A percentile compares a stretch with the other conserved stretches of the same genome.
phyloP scores from a whole-genome alignment of 345 rosid species.

The Rhizophora apiculata region DNA sequence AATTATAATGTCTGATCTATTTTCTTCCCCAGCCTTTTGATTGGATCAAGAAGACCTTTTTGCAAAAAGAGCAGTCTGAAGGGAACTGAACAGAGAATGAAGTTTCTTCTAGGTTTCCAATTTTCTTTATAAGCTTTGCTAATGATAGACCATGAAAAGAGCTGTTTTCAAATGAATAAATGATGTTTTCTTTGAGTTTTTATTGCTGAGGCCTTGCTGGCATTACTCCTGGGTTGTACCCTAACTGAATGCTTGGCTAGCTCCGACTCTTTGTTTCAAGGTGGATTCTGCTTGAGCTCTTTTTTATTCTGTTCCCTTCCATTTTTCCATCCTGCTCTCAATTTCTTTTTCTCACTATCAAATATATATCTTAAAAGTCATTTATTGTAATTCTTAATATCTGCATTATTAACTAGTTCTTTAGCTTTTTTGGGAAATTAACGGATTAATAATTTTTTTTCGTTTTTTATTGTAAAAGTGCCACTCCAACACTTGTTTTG shows the following conservation, averaged over 20 bases:
- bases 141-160: slow-evolving; percentile 13
- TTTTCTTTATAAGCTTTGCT: slow-evolving; percentile 15
- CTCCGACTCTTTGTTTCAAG: not conserved
- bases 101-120: slow-evolving; percentile 10
- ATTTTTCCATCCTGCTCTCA: too few species aligned
- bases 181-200: slow-evolving; percentile 12
- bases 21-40: slow-evolving; percentile 61
- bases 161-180: slow-evolving; percentile 23
- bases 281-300: too few species aligned
- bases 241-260: not conserved
- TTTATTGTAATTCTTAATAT: too few species aligned
- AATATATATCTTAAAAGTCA: too few species aligned
- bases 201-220: slow-evolving; percentile 19
- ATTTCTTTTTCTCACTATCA: too few species aligned
- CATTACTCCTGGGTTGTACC: not conserved
- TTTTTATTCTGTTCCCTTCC: too few species aligned
- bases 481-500: too few species aligned
- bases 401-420: too few species aligned
- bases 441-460: too few species aligned
- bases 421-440: too few species aligned
- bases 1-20: not conserved
- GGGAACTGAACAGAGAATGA: slow-evolving; percentile 34
- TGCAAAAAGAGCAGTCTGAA: slow-evolving; percentile 53
- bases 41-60: slow-evolving; percentile 87
- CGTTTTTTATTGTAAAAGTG: too few species aligned